Base-by-base conservation (phyloP, 2,329 filamentous ascomycete species). In the Keithomyces neogunnii region DNA sequence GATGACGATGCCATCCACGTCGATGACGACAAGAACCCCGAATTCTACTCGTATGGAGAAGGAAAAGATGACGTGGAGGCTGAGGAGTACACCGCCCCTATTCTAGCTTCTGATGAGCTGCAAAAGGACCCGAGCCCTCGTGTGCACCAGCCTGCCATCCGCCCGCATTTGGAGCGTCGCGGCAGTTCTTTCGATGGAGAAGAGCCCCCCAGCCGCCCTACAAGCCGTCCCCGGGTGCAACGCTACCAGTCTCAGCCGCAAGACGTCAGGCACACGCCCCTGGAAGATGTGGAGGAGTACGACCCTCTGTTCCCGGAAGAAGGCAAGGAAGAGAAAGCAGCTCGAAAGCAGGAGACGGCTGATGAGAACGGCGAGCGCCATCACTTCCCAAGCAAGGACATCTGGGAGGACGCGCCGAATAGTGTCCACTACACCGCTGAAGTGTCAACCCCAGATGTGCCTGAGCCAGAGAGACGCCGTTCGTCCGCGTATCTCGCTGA, bases 381-480 rank as follows among this genome's bases (percentile, higher is more conserved):
- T 54, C 69, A 79, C 55, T 99, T 99, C 69, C 93, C 93, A 1
- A 96, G 91, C 67, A 87, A 91, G 66, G 93, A 99, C 65, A 82
- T 97, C 40, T 99, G 93, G 93, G 93, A 99, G 71, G 95, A 99
- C 66, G 86, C 89, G 0, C 93, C 95, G 3, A 86, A 84, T 63
- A 96, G 90, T 68, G 76, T 89, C 49, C 84, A 93, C 62, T 82
- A 80, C 62, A 85, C 81, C 35, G 84, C 91, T 3, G 90, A 88
- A 53, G 92, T 97, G 6, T 88, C 86, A 3, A 93, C 89, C 0
- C 90, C 90, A 1, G 87, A 64, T 57, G 71, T 63, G 56, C 68
- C 54, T 53, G 70, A 66, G 32, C 62, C 61, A 82, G 56, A 62
- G 68, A 57, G 61, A 66, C 63, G 59, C 55, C 63, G 62, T 53